Conservation (phyloP, 2,329 filamentous ascomycete genomes). For the Colletotrichum neosansevieriae region DNA sequence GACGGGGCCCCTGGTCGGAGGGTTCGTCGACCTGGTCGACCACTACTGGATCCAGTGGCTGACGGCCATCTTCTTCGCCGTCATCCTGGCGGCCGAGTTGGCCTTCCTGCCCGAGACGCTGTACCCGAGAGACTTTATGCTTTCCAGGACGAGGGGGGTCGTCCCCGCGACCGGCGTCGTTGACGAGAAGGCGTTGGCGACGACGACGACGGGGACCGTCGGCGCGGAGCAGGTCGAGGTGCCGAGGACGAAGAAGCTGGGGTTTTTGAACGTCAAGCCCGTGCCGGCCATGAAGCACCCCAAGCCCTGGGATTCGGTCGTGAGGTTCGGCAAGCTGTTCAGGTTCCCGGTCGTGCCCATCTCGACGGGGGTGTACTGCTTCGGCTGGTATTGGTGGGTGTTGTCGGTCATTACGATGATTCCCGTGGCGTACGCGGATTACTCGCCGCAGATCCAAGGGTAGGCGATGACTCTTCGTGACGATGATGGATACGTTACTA, state of each 20-base stretch:
- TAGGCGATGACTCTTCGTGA: slow-evolving; percentile 29
- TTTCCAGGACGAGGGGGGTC: slow-evolving; percentile 42
- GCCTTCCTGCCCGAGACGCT: slow-evolving; percentile 67
- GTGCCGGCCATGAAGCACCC: slow-evolving; percentile 65
- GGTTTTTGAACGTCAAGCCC: slow-evolving; percentile 58
- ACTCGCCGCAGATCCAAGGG: slow-evolving; percentile 62
- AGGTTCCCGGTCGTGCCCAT: slow-evolving; percentile 59
- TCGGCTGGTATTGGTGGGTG: slow-evolving; percentile 70
- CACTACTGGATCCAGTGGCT: slow-evolving; percentile 67
- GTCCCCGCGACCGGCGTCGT: slow-evolving; percentile 11
- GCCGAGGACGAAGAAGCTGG: slow-evolving; percentile 55
- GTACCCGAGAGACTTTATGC: slow-evolving; percentile 65
- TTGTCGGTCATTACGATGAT: slow-evolving; percentile 65
- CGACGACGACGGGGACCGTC: not conserved
- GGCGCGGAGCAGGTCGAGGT: slow-evolving; percentile 42
- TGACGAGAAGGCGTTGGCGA: slow-evolving; percentile 38
- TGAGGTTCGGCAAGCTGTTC: slow-evolving; percentile 61
- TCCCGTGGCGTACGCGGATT: slow-evolving; percentile 63
- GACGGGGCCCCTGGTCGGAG: slow-evolving; percentile 59
- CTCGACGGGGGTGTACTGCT: slow-evolving; percentile 62
- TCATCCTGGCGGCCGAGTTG: slow-evolving; percentile 60
- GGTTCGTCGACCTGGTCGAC: slow-evolving; percentile 61
- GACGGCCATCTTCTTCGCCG: slow-evolving; percentile 63
- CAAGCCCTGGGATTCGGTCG: slow-evolving; percentile 57
- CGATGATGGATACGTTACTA: not conserved